Evolutionary conservation across 345 rosid genomes (phyloP).

Genomic region (Boechera retrofracta): DNA sequence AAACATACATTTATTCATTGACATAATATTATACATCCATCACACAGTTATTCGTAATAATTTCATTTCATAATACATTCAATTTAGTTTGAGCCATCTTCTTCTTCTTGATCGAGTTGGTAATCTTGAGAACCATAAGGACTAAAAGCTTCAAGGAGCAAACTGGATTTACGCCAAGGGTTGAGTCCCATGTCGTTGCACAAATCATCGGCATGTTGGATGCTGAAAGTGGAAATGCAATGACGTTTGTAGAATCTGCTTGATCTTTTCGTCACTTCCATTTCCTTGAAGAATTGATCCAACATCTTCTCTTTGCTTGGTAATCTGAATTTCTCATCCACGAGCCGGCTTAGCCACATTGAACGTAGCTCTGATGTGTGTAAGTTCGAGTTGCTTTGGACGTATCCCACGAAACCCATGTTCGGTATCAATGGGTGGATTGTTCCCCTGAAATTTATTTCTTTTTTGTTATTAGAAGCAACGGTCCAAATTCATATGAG

Average conservation of each 20-base stretch:
- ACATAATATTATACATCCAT: background rate
- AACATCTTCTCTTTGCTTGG: conserved; percentile 73
- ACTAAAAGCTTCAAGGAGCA: conserved; percentile 51
- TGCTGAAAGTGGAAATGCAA: conserved; percentile 90
- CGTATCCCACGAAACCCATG: conserved; percentile 76
- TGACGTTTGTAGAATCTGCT: conserved; percentile 82
- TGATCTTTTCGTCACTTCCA: conserved; percentile 60
- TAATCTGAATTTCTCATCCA: conserved; percentile 65
- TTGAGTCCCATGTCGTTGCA: conserved; percentile 85
- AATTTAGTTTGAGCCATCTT: background rate
- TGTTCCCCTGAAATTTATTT: conserved; percentile 60
- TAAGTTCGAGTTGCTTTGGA: conserved; percentile 78
- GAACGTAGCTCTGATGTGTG: conserved; percentile 82
- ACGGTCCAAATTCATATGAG: background rate
- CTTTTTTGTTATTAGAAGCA: background rate
- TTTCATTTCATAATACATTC: background rate
- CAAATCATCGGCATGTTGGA: conserved; percentile 80
- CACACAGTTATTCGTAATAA: background rate
- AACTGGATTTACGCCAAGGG: conserved; percentile 69
- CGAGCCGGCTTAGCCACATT: conserved; percentile 67
- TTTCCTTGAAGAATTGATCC: conserved; percentile 58
- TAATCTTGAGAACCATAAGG: background rate
- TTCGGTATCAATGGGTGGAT: conserved; percentile 84
- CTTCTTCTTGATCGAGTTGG: background rate
- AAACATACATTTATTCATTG: background rate